phyloP scores from a whole-genome alignment of 176 grass and related monocot genomes.

The Musa itinerans region DNA sequence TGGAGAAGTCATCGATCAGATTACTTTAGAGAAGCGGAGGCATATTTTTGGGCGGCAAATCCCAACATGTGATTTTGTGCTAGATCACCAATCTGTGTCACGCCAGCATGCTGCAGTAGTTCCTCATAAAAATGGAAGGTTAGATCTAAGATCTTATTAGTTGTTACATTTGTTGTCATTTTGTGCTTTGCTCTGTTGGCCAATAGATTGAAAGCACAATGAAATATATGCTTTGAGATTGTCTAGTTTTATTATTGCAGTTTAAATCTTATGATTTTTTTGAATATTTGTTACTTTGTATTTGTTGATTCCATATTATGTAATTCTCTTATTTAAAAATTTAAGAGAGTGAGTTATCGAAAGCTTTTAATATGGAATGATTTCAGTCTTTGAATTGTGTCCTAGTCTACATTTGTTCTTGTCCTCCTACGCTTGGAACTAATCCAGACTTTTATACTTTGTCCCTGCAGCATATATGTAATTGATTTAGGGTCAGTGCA shows the following conservation, averaged over 20 bases:
- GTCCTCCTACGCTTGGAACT: background rate
- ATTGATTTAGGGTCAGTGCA: slow-evolving; percentile 93
- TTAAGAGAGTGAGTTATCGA: background rate
- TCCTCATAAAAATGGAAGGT: slow-evolving; percentile 97
- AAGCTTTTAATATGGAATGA: background rate
- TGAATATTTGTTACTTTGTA: no score
- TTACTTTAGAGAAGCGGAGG: slow-evolving; percentile 75
- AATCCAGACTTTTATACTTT: background rate
- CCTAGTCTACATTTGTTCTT: background rate
- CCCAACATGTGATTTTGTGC: slow-evolving; percentile 73
- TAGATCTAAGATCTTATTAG: slow-evolving; percentile 1
- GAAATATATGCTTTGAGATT: background rate
- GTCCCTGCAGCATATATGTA: slow-evolving; percentile 63
- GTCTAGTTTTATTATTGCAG: no score
- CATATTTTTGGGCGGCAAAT: slow-evolving; percentile 96
- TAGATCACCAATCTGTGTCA: slow-evolving; percentile 95
- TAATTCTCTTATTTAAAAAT: background rate
- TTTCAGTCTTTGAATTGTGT: background rate
- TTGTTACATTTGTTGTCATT: background rate
- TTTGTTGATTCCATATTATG: no score
- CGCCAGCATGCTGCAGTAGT: slow-evolving; percentile 87
- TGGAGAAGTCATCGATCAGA: slow-evolving; percentile 68
- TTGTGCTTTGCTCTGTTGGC: background rate
- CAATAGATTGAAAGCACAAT: background rate
- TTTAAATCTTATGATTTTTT: no score